Evolutionary conservation across 805 yeast species (phyloP).

Genomic region (Teunomyces lycoperdinae): DNA sequence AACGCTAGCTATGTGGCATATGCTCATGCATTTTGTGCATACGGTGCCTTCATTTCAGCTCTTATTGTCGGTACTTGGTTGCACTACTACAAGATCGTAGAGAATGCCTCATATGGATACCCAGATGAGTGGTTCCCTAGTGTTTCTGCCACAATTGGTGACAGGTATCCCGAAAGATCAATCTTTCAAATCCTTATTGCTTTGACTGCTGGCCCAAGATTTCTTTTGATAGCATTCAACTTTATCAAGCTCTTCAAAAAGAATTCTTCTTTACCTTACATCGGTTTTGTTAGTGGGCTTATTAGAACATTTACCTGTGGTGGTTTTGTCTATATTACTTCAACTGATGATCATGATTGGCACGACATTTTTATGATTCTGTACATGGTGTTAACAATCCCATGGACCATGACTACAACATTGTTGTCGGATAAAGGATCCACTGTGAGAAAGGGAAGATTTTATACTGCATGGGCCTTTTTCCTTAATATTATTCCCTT

Average conservation of each 20-base stretch:
- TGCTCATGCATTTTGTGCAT: conserved; percentile 71
- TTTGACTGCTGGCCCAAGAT: conserved; percentile 89
- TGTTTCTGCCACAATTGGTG: conserved; percentile 96
- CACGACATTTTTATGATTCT: conserved; percentile 95
- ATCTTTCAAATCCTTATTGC: conserved; percentile 90
- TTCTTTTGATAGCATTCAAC: conserved; percentile 54
- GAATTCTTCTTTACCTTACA: conserved; percentile 33
- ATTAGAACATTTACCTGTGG: conserved; percentile 94
- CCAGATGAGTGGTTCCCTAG: conserved; percentile 99
- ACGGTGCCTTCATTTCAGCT: conserved; percentile 73
- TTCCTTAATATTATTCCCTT: conserved; percentile 77
- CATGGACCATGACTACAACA: conserved; percentile 77
- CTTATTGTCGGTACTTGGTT: conserved; percentile 68
- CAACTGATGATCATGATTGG: conserved; percentile 94
- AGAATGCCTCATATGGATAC: conserved; percentile 81
- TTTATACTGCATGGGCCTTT: conserved; percentile 55
- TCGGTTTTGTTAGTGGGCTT: conserved; percentile 61
- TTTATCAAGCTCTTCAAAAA: conserved; percentile 45
- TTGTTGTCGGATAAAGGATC: conserved; percentile 45
- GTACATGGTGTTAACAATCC: conserved; percentile 83
- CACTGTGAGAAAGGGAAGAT: conserved; percentile 48
- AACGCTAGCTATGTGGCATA: conserved; percentile 68
- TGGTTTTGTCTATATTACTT: conserved; percentile 97
- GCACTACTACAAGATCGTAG: conserved; percentile 85
- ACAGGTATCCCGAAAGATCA: conserved; percentile 92